Evolutionary conservation across 768 basidiomycete species (phyloP).

Genomic region (Pilatotrama ljubarskyi): DNA sequence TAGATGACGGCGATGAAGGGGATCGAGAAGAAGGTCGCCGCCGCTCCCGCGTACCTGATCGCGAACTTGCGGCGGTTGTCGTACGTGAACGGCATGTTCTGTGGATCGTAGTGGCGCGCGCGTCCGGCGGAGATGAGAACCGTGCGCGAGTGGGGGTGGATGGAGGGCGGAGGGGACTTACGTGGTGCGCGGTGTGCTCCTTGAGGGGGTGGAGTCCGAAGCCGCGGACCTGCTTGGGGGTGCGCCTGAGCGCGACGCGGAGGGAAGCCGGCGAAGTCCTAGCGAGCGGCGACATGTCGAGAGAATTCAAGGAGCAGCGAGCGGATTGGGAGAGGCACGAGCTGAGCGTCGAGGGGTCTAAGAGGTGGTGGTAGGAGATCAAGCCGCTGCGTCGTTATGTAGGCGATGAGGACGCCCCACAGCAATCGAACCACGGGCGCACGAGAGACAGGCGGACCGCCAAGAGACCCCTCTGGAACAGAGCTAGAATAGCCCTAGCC

Average conservation of each 20-base stretch:
- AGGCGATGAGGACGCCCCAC: constrained; percentile 1
- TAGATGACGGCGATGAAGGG: constrained; percentile 60
- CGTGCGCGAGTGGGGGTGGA: not conserved
- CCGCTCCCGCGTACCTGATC: constrained; percentile 44
- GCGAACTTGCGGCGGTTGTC: constrained; percentile 33
- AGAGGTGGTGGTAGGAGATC: not conserved
- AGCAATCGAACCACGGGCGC: not conserved
- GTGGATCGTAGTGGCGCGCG: not conserved
- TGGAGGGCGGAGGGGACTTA: not conserved
- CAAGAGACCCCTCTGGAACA: constrained; percentile 14
- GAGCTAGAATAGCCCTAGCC: constrained; percentile 19
- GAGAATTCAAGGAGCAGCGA: not conserved
- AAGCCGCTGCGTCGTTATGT: constrained; percentile 9
- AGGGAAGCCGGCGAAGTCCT: constrained; percentile 10
- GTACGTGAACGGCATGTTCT: constrained; percentile 37
- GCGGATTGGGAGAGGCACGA: not conserved
- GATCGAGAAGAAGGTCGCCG: constrained; percentile 58
- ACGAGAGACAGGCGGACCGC: not conserved
- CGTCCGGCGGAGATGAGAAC: not conserved
- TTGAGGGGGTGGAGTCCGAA: constrained; percentile 13
- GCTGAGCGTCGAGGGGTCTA: not conserved
- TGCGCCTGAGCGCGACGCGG: constrained; percentile 13
- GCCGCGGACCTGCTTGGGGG: constrained; percentile 8
- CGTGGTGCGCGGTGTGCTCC: constrained; percentile 15
- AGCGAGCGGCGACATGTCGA: constrained; percentile 16